Evolutionary conservation across 2,329 filamentous ascomycete genomes (phyloP), one percentile per base, ranked within the genome.

Genomic region (Bipolaris zeicola): DNA sequence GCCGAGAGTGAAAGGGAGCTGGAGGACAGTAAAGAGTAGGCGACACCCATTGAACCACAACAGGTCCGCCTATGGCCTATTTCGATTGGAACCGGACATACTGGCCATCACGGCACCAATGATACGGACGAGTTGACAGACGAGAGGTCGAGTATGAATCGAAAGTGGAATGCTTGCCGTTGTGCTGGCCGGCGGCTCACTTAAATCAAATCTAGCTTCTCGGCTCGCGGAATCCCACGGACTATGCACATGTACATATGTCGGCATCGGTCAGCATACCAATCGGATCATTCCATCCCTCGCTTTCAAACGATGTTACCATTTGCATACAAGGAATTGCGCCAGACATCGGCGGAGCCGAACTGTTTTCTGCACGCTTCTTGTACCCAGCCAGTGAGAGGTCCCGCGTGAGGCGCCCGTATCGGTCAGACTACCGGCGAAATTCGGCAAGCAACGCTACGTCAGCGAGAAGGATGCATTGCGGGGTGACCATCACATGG

Each of bases 381-480:
- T 51, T 41, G 7, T 48, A 31, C 28, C 33, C 42, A 49, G 44
- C 57, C 38, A 52, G 37, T 47, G 28, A 24, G 57, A 54, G 50
- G 22, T 31, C 31, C 49, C 46, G 39, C 39, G 26, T 47, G 50
- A 49, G 52, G 54, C 43, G 38, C 49, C 38, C 20, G 38, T 60
- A 57, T 64, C 58, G 58, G 62, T 53, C 54, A 50, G 58, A 45
- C 49, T 18, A 16, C 51, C 66, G 67, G 67, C 63, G 61, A 67
- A 64, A 24, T 28, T 68, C 67, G 67, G 67, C 67, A 24, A 34
- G 28, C 33, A 50, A 44, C 55, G 50, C 55, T 64, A 67, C 64
- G 61, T 67, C 64, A 67, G 59, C 39, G 49, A 41, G 20, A 42
- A 39, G 31, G 42, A 55, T 42, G 36, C 48, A 50, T 56, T 64